phyloP scores from a whole-genome alignment of 805 yeast species.

The Barnettozyma pratensis region DNA sequence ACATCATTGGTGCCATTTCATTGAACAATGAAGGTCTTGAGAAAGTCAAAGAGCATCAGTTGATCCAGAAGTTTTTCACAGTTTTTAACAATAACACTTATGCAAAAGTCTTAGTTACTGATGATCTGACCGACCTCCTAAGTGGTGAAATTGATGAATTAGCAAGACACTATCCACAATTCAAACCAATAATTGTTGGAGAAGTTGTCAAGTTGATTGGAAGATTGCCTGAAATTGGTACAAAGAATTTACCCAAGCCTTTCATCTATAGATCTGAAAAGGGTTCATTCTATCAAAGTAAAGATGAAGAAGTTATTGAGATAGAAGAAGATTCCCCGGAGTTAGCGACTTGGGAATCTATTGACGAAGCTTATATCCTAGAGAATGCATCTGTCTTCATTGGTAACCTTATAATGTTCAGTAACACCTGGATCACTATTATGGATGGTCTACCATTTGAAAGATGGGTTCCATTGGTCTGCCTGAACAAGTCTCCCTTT shows the following conservation, averaged over 20 bases:
- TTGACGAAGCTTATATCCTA: constrained; percentile 37
- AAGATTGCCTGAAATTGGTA: constrained; percentile 36
- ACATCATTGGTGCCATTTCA: constrained; percentile 77
- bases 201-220: constrained; percentile 43
- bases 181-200: constrained; percentile 53
- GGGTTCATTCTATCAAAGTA: constrained; percentile 37
- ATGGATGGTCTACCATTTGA: constrained; percentile 33
- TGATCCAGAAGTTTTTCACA: constrained; percentile 42
- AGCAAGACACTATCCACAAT: constrained; percentile 74
- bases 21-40: constrained; percentile 68
- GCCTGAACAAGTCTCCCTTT: constrained; percentile 51
- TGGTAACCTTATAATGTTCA: constrained; percentile 44
- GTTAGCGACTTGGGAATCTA: constrained; percentile 49
- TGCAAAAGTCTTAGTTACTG: constrained; percentile 49
- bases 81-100: constrained; percentile 43
- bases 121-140: constrained; percentile 48
- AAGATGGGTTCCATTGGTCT: constrained; percentile 44
- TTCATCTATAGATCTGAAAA: constrained; percentile 38
- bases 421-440: constrained; percentile 24
- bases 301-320: constrained; percentile 36
- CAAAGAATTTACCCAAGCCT: constrained; percentile 33
- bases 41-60: constrained; percentile 39
- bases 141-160: constrained; percentile 76
- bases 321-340: constrained; percentile 36
- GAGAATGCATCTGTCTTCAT: constrained; percentile 45